Evolutionary conservation across 2,329 filamentous ascomycete species (phyloP), one percentile per base, ranked within the genome.

Genomic region (Microdochium nivale): DNA sequence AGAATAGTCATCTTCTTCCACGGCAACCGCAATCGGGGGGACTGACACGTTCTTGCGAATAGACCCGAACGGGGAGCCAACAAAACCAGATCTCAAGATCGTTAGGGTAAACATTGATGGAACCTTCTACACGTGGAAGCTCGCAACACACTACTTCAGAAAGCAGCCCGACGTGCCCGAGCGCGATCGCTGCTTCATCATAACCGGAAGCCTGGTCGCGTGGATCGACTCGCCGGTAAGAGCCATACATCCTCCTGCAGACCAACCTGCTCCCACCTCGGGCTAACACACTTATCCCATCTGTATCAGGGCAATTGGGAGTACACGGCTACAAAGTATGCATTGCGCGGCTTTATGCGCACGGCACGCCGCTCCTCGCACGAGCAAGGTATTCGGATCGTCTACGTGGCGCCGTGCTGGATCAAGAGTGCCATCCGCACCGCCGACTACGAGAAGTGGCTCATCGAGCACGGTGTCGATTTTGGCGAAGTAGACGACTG

Each of bases 181-280:
- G 1, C 60, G 68, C 7, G 73, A 77, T 52, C 67, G 75, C 1
- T 74, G 73, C 52, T 69, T 79, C 35, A 72, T 78, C 48, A 70
- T 78, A 23, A 76, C 70, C 0, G 71, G 71, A 3, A 74, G 70
- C 51, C 68, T 78, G 59, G 72, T 73, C 0, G 70, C 67, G 0
- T 78, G 69, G 58, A 69, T 75, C 47, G 76, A 78, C 53, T 68
- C 68, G 8, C 70, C 70, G 24, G 62, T 64, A 56, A 51, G 49
- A 3, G 33, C 25, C 11, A 30, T 11, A 30, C 27, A 30, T 5
- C 27, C 27, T 5, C n/a, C 27, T 5, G 27, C 5, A 11, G 27
- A 11, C 27, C 27, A 30, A 11, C 27, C 11, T 11, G 5, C 11
- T 30, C 5, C 27, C 5, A 11, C 11, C 27, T 7, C 21, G 16